Conservation (phyloP, 2,329 filamentous ascomycete species). For the Exophiala oligosperma region DNA sequence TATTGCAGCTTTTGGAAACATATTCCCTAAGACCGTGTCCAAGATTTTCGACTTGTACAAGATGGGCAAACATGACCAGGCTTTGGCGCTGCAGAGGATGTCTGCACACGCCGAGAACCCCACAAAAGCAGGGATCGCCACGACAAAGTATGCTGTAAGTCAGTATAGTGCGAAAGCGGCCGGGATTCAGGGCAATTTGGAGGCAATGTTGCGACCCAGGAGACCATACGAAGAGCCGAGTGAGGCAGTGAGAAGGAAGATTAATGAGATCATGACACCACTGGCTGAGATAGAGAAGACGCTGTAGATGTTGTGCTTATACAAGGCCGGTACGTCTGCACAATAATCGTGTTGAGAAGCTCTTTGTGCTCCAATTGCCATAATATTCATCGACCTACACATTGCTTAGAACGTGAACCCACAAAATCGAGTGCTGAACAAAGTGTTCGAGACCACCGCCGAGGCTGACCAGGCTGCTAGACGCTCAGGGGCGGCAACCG, state of each 20-base stretch:
- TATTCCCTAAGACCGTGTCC: slow-evolving; percentile 57
- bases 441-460: too few relatives aligned
- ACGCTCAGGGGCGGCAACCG: too few relatives aligned
- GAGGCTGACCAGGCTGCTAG: too few relatives aligned
- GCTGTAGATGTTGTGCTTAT: neutral
- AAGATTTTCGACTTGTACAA: slow-evolving; percentile 63
- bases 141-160: slow-evolving; percentile 67
- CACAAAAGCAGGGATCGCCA: slow-evolving; percentile 66
- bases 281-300: slow-evolving; percentile 31
- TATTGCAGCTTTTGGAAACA: slow-evolving; percentile 59
- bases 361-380: too few relatives aligned
- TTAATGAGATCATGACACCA: slow-evolving; percentile 36
- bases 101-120: slow-evolving; percentile 66
- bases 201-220: slow-evolving; percentile 57
- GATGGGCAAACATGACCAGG: slow-evolving; percentile 58
- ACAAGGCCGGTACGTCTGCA: too few relatives aligned
- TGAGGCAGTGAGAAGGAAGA: slow-evolving; percentile 46
- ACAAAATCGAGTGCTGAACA: too few relatives aligned
- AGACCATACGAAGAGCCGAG: slow-evolving; percentile 58
- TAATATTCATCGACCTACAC: too few relatives aligned
- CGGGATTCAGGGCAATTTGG: slow-evolving; percentile 59
- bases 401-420: too few relatives aligned
- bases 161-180: slow-evolving; percentile 60
- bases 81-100: slow-evolving; percentile 60
- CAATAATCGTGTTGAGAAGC: too few relatives aligned